Percentiles rank a stretch among this genome's conserved stretches.
phyloP scores from a whole-genome alignment of 2,329 filamentous ascomycete genomes.

The Fusarium compactum region DNA sequence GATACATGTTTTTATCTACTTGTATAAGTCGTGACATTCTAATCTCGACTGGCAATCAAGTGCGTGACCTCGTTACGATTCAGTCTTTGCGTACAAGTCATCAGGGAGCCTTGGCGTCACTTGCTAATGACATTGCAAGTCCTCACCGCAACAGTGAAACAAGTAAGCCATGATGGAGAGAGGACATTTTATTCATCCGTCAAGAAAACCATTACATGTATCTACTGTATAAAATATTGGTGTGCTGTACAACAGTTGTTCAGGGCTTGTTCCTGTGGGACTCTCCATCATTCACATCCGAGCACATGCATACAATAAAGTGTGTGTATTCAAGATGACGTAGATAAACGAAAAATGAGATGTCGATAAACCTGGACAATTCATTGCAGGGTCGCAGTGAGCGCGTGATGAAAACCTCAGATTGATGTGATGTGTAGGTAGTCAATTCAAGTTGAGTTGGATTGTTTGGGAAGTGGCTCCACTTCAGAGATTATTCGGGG shows the following conservation, averaged over 20 bases:
- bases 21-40: not conserved
- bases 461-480: constrained; percentile 9
- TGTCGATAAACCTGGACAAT: constrained; percentile 19
- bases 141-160: constrained; percentile 9
- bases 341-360: constrained; percentile 4
- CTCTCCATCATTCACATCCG: not conserved
- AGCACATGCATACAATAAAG: not conserved
- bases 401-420: constrained; percentile 24
- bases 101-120: constrained; percentile 1
- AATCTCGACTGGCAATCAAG: constrained; percentile 2
- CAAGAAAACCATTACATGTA: not conserved
- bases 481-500: constrained; percentile 19
- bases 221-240: not conserved
- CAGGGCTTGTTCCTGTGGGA: not conserved
- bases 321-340: constrained; percentile 22
- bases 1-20: not conserved
- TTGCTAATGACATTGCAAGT: not conserved
- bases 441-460: constrained; percentile 8
- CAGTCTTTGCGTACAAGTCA: constrained; percentile 8
- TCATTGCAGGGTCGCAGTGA: constrained; percentile 23
- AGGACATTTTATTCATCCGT: not conserved
- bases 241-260: not conserved
- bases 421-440: constrained; percentile 6
- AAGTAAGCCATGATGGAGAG: not conserved
- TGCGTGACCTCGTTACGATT: not conserved